These are phyloP conservation scores for Chaetomiaceae sp. DNA, from an alignment of 2,329 filamentous ascomycete species.

Conservation along the genomic window DNA sequence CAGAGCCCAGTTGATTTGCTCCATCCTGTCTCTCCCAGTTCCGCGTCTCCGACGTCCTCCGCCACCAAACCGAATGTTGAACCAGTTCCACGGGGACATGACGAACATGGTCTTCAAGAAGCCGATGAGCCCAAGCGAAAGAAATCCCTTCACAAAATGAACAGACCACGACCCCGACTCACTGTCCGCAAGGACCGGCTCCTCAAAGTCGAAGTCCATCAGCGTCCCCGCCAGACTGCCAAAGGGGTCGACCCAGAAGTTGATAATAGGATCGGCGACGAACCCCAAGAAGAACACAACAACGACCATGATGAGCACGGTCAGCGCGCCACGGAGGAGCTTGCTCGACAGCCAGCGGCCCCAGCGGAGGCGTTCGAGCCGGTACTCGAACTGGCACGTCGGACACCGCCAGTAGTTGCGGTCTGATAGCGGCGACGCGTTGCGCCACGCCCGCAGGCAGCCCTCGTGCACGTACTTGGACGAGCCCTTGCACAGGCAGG, in stretches of 20 bases:
- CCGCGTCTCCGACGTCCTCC: constrained; percentile 52
- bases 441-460: constrained; percentile 79
- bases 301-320: constrained; percentile 63
- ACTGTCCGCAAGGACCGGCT: constrained; percentile 38
- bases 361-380: constrained; percentile 71
- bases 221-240: constrained; percentile 54
- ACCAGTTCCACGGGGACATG: constrained; percentile 72
- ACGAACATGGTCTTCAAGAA: constrained; percentile 76
- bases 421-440: constrained; percentile 58
- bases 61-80: constrained; percentile 60
- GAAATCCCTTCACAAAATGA: constrained; percentile 85
- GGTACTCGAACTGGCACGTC: constrained; percentile 81
- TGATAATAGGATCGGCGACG: constrained; percentile 86
- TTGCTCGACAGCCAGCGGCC: constrained; percentile 65
- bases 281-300: constrained; percentile 83
- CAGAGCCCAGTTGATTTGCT: constrained; percentile 74
- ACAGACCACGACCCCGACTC: constrained; percentile 64
- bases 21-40: constrained; percentile 71
- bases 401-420: constrained; percentile 84
- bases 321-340: constrained; percentile 64
- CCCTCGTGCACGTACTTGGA: constrained; percentile 92
- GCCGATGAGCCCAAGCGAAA: constrained; percentile 83
- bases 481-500: constrained; percentile 89
- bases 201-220: constrained; percentile 37
- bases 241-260: constrained; percentile 77